Evolutionary conservation across 2,329 filamentous ascomycete species (phyloP), one percentile per base, ranked within the genome.

Genomic region (Microdochium bolleyi): DNA sequence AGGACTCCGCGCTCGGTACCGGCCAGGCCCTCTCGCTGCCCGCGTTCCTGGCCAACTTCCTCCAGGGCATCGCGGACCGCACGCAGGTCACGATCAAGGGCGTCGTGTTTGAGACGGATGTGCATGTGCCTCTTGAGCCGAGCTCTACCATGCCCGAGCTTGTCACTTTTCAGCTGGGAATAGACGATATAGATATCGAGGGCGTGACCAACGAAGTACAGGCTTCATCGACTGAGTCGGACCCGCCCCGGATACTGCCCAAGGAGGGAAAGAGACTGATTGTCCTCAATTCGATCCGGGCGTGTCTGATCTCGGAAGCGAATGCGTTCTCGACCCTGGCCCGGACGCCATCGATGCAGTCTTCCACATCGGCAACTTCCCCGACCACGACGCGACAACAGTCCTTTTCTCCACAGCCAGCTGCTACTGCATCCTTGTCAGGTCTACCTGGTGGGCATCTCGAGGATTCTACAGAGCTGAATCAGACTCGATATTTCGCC

Each of bases 21-120:
- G 88, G 88, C 1, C 80, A 87, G 58, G 71, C 82, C 1, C 71
- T 91, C 30, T 84, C 83, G 1, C 71, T 92, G 3, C 88, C 88
- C 5, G 74, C 73, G 0, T 89, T 91, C 57, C 71, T 94, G 49
- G 80, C 85, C 44, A 81, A 80, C 57, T 89, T 90, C 58, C 68
- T 92, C 5, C 84, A 90, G 58, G 87, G 87, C 27, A 82, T 92
- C 49, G 72, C 87, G 24, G 87, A 94, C 67, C 79, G 88, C 48
- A 75, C 85, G 52, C 81, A 88, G 62, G 70, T 92, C 24, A 75
- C 73, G 50, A 82, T 92, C 54, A 79, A 77, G 50, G 77, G 82
- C 24, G 78, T 92, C 53, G 78, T 76, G 11, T 77, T 91, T 56
- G 81, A 84, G 60, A 70, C 91, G 19, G 84, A 89, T 58, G 70